A percentile compares a stretch with the other conserved stretches of the same genome.
Evolutionary conservation across 352 stramenopile species (phyloP).

Genomic region (Pythium dissotocum): DNA sequence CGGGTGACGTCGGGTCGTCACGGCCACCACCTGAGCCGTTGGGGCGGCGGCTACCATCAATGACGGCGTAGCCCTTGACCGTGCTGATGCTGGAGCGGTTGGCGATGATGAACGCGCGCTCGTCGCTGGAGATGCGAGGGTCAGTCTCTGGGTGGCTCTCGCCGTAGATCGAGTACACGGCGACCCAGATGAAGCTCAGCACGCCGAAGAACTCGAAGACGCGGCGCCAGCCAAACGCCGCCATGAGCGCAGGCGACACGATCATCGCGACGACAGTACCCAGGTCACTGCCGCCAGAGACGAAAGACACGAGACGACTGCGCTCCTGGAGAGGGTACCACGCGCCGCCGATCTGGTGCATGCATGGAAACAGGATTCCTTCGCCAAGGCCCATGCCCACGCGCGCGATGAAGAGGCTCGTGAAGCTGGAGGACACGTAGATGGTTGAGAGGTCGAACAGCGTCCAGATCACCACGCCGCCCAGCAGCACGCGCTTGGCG

Average conservation of each 20-base stretch:
- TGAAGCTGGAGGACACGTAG: conserved; percentile 54
- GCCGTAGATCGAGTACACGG: conserved; percentile 57
- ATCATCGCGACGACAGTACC: conserved; percentile 81
- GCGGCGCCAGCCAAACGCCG: conserved; percentile 55
- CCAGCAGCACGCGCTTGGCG: conserved; percentile 73
- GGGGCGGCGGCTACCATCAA: neutral
- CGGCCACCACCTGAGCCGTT: neutral
- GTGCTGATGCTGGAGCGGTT: conserved; percentile 45
- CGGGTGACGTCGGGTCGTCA: conserved; percentile 12
- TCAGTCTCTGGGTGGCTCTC: conserved; percentile 71
- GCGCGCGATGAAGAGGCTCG: conserved; percentile 73
- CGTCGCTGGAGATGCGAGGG: conserved; percentile 51
- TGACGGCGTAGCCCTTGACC: conserved; percentile 22
- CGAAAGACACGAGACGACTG: conserved; percentile 75
- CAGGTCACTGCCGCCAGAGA: conserved; percentile 79
- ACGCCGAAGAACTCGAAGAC: conserved; percentile 82
- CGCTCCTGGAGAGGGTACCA: conserved; percentile 85
- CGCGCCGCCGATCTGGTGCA: conserved; percentile 83
- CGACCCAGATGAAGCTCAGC: conserved; percentile 76
- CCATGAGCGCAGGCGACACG: conserved; percentile 73
- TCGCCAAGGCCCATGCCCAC: conserved; percentile 84
- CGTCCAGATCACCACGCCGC: conserved; percentile 81
- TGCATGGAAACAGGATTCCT: conserved; percentile 86
- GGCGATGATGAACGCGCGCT: conserved; percentile 64
- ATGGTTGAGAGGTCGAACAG: conserved; percentile 84